Base-by-base conservation (phyloP, 371 early-diverging fungal genomes). In the Rhizopus stolonifer region DNA sequence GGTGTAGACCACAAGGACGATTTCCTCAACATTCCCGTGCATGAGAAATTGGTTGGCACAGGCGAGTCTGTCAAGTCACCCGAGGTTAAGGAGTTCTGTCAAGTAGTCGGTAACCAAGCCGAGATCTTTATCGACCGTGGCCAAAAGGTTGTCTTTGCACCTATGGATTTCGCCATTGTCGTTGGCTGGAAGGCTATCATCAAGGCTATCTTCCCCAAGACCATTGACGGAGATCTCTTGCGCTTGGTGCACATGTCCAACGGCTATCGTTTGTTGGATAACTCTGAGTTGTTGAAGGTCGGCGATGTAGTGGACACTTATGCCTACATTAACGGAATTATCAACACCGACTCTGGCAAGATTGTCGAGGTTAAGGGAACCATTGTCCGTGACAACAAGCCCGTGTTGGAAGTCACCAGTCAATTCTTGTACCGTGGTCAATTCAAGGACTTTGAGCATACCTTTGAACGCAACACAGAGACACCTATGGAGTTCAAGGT, bases 161-260 rank as follows among this genome's bases (percentile, higher is more conserved):
- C 96, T 34, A 88, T 96, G 85, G 96, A 96, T 76, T 96, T 87
- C 70, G 93, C 93, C 44, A 94, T 94, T 47, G 94, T 93, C 49
- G 91, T 92, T 34, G 94, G 92, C 26, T 96, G 97, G 97, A 84
- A 88, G 68, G 86, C 94, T 21, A 88, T 95, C 55, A 90, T 94
- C 71, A 89, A 91, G 79, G 91, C 94, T 32, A 91, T 95, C 58
- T 86, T 94, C 85, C 93, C 95, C 61, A 91, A 91, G 80, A 87
- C 90, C 33, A 91, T 95, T 60, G 92, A 94, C 68, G 96, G 94
- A 49, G 94, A 96, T 67, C 80, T 96, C 40, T 78, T 95, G 65
- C 84, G 88, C 56, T 80, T 96, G 22, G 96, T 96, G 43, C 97
- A 96, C 70, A 81, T 96, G 54, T 87, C 89, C 64, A 96, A 96